Evolutionary conservation across 2,329 filamentous ascomycete genomes (phyloP).

Genomic region (Fonsecaea nubica): DNA sequence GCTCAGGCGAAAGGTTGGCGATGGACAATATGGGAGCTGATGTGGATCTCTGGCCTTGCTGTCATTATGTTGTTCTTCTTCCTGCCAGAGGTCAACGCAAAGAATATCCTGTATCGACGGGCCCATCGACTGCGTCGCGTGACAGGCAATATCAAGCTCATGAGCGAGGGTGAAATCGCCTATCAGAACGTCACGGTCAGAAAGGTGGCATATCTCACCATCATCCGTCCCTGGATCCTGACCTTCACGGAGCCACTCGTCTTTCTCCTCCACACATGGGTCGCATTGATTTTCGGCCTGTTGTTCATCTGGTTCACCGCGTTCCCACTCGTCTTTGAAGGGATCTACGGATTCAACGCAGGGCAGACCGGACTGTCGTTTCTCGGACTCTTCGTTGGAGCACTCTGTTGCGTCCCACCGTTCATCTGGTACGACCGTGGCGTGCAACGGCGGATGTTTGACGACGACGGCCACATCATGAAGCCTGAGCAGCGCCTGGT

Average conservation of each 20-base stretch:
- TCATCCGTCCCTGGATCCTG: slow-evolving; percentile 52
- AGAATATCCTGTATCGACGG: slow-evolving; percentile 52
- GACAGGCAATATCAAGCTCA: slow-evolving; percentile 48
- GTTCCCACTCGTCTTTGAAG: slow-evolving; percentile 52
- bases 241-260: slow-evolving; percentile 45
- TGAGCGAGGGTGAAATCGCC: slow-evolving; percentile 50
- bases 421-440: slow-evolving; percentile 46
- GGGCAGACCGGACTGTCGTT: slow-evolving; percentile 43
- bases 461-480: not conserved
- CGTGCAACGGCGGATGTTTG: slow-evolving; percentile 3
- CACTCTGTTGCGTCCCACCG: slow-evolving; percentile 46
- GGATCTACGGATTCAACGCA: slow-evolving; percentile 32
- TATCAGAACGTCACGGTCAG: slow-evolving; percentile 44
- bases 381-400: slow-evolving; percentile 45
- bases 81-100: slow-evolving; percentile 45
- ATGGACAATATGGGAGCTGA: slow-evolving; percentile 52
- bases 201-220: slow-evolving; percentile 50
- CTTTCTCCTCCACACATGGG: slow-evolving; percentile 53
- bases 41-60: slow-evolving; percentile 50
- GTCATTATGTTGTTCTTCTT: slow-evolving; percentile 46
- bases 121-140: slow-evolving; percentile 50
- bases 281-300: slow-evolving; percentile 51
- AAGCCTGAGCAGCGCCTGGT: slow-evolving; percentile 48
- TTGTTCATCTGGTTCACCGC: slow-evolving; percentile 56
- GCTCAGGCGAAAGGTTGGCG: slow-evolving; percentile 49